Conservation (phyloP, 371 early-diverging fungal species). For the Mortierella sp. region DNA sequence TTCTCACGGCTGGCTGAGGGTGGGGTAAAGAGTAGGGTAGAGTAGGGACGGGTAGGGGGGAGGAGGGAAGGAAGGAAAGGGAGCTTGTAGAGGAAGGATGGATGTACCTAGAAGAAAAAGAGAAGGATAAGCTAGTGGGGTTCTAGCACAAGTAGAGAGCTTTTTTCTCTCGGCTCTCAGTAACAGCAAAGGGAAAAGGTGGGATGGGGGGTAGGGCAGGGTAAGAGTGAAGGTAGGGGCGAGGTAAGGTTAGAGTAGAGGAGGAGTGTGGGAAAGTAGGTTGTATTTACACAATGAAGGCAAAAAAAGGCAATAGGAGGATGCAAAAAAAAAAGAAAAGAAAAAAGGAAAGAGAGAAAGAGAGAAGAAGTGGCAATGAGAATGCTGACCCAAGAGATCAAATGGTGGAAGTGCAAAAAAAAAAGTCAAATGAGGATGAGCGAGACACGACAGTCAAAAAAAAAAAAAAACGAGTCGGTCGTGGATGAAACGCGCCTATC, state of each 20-base stretch:
- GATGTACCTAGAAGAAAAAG: not conserved
- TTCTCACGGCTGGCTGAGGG: not conserved
- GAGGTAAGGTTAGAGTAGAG: no score
- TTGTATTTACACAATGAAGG: not conserved
- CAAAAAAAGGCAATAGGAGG: not conserved
- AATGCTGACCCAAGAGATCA: not conserved
- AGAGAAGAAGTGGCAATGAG: slow-evolving; percentile 1
- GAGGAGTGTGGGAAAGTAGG: not conserved
- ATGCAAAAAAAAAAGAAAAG: not conserved
- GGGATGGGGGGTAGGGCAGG: no score
- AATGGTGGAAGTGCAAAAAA: not conserved
- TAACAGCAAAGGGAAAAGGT: no score
- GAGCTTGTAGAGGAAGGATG: not conserved
- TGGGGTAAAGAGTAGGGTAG: not conserved
- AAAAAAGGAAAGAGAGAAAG: not conserved
- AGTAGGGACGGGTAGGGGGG: not conserved
- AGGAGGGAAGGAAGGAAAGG: not conserved
- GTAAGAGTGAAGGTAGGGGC: no score
- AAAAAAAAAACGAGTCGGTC: slow-evolving; percentile 7
- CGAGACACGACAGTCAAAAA: not conserved
- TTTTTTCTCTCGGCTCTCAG: no score
- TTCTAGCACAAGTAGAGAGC: not conserved
- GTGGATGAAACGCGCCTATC: not conserved
- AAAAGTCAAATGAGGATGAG: slow-evolving; percentile 5
- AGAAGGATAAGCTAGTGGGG: not conserved